Conservation (phyloP, 2,329 filamentous ascomycete species). For the Botryotinia calthae region DNA sequence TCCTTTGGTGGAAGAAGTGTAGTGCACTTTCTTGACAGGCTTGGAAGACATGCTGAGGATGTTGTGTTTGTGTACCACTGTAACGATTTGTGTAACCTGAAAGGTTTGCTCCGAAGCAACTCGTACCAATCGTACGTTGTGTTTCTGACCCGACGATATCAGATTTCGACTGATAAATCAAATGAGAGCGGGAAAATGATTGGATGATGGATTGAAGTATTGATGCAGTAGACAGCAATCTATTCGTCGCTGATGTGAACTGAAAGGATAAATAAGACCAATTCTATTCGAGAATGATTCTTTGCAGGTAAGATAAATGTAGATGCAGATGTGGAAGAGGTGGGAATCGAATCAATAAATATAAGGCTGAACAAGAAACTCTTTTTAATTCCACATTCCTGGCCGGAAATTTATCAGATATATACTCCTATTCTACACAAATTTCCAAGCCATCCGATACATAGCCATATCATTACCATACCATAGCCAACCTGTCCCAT, state of each 20-base stretch:
- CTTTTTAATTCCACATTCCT: background rate
- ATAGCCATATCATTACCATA: background rate
- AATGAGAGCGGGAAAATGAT: constrained; percentile 2
- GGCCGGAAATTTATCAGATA: background rate
- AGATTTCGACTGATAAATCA: background rate
- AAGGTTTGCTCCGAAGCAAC: background rate
- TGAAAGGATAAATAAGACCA: background rate
- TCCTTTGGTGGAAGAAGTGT: constrained; percentile 18
- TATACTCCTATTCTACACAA: constrained; percentile 1
- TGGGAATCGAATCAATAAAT: constrained; percentile 10
- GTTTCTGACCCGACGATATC: constrained; percentile 3
- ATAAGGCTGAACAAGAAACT: constrained; percentile 17
- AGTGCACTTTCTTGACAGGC: constrained; percentile 16
- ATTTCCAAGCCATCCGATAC: background rate
- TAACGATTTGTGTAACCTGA: constrained; percentile 2
- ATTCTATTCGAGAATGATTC: background rate
- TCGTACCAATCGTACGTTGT: constrained; percentile 12
- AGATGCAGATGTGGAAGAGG: background rate
- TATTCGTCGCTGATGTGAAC: background rate
- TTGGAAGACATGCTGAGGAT: constrained; percentile 13
- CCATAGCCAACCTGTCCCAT: background rate
- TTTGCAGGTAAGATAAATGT: constrained; percentile 4
- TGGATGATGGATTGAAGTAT: background rate
- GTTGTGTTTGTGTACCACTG: background rate
- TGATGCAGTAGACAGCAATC: constrained; percentile 5